Evolutionary conservation across 352 stramenopile species (phyloP), one percentile per base, ranked within the genome.

Genomic region (Globisporangium cederbergense): DNA sequence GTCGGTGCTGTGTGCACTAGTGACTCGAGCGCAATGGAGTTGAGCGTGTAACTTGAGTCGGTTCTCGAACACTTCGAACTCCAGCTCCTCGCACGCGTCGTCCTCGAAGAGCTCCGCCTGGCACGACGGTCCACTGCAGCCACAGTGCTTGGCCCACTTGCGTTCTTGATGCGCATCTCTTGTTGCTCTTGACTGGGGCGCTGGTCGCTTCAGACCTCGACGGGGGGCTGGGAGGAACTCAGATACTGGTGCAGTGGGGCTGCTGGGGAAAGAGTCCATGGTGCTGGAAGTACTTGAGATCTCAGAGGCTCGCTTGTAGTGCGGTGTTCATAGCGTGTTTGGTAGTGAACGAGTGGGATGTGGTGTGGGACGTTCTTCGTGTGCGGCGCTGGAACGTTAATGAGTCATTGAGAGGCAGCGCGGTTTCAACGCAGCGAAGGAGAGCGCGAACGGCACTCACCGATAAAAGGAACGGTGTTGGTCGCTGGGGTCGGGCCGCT

Each of bases 141-240:
- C 53, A 30, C 60, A 66, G 52, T 61, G 52, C 30, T 54, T 49
- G 50, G 53, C 52, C 60, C 51, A 66, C 43, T 61, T 66, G 42
- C 16, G 60, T 22, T 11, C 32, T 16, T 32, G 30, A 8, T 5
- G 16, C 0, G 1, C 14, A 14, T 56, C 25, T 40, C 3, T 13
- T 20, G 36, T 11, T 16, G 34, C 32, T 28, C 25, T 28, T 16
- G 34, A 6, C 22, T 54, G 36, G 47, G 36, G 57, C 18, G 43
- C 47, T 42, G 34, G 47, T 20, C 59, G 59, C 38, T 58, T 65
- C 25, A 58, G 52, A 18, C 52, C 52, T 46, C 32, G 52, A 34
- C 18, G 52, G 2, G 16, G 9, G 11, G 52, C 4, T 30, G 32
- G 10, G 2, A 6, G 0, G 34, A 4, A 4, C 30, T 43, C 45